These are phyloP conservation scores for Aspergillus sclerotioniger DNA, from an alignment of 495 filamentous ascomycete species.

Conservation along the genomic window DNA sequence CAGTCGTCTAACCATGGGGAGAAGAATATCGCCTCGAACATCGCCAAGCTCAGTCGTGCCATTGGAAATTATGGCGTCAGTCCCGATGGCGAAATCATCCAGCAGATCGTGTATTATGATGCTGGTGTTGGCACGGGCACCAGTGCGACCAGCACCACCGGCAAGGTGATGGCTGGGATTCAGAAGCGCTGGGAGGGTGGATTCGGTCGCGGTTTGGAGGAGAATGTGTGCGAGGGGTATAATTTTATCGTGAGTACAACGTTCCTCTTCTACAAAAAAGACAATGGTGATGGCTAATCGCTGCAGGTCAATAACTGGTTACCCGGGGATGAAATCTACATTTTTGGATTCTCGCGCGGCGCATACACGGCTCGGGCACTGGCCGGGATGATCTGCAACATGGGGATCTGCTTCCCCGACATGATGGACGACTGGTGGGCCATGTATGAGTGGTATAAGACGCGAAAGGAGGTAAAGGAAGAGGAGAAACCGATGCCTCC, in stretches of 20 bases:
- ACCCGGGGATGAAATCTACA: conserved; percentile 1
- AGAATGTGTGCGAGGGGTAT: conserved; percentile 2
- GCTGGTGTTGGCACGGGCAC: conserved; percentile 21
- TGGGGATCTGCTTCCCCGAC: conserved; percentile 1
- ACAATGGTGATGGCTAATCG: not conserved
- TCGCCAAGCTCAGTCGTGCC: conserved; percentile 24
- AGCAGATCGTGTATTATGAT: conserved; percentile 34
- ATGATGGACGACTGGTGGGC: conserved; percentile 6
- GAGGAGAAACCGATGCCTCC: not conserved
- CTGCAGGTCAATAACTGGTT: not conserved
- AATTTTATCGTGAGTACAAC: not conserved
- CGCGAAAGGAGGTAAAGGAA: not conserved
- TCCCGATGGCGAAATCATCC: conserved; percentile 19
- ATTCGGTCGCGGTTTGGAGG: not conserved
- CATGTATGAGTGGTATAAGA: not conserved
- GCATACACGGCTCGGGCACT: not conserved
- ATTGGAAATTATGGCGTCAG: conserved; percentile 22
- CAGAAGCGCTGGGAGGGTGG: conserved; percentile 1
- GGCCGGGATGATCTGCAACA: conserved; percentile 1
- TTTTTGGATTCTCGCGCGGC: not conserved
- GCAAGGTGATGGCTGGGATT: not conserved
- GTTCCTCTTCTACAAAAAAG: not conserved
- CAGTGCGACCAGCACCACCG: not conserved
- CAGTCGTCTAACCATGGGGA: conserved; percentile 25
- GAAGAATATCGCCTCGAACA: conserved; percentile 28